Base-by-base conservation (phyloP, 2,329 filamentous ascomycete species). In the Fusarium denticulatum region DNA sequence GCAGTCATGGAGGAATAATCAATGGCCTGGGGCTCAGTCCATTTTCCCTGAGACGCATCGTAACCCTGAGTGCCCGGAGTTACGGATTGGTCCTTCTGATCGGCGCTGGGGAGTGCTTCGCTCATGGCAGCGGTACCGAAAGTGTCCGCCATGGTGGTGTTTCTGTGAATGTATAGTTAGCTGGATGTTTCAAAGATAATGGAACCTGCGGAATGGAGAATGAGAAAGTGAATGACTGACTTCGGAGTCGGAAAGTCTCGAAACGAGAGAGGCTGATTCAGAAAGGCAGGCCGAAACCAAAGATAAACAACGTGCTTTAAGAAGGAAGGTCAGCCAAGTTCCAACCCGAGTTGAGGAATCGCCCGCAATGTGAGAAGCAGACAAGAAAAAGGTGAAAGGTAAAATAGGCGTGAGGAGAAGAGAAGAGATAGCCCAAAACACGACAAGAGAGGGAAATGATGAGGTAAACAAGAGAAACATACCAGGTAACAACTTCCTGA, bases 11-110 rank as follows among this genome's bases (percentile, higher is more conserved):
- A 72, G 20, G 80, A 77, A 78, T 91, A 91, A 75, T 90, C 84
- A 75, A 87, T 85, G 0, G 84, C 81, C 6, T 82, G 79, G 0
- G 82, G 82, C 53, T 85, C 76, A 15, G 82, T 82, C 89, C 89
- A 91, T 18, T 85, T 84, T 14, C 62, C 49, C 24, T 67, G 47
- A 67, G 37, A 80, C 81, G 86, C 86, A 87, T 37, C 83, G 80
- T 7, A 77, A n/a, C 39, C 45, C 12, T 50, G 24, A 28, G 56
- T 20, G 24, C 32, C 56, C 6, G 47, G 34, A 11, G 28, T 30
- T 50, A 24, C 75, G 36, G 26, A 22, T 64, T 58, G 45, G 20
- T 37, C 32, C 32, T 56, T 46, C 14, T 65, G 52, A 6, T 24
- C 36, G 22, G 52, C 14, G 15, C 34, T 14, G 22, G 69, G 65